Evolutionary conservation across 768 basidiomycete genomes (phyloP), one percentile per base, ranked within the genome.

Genomic region (Imleria badia): DNA sequence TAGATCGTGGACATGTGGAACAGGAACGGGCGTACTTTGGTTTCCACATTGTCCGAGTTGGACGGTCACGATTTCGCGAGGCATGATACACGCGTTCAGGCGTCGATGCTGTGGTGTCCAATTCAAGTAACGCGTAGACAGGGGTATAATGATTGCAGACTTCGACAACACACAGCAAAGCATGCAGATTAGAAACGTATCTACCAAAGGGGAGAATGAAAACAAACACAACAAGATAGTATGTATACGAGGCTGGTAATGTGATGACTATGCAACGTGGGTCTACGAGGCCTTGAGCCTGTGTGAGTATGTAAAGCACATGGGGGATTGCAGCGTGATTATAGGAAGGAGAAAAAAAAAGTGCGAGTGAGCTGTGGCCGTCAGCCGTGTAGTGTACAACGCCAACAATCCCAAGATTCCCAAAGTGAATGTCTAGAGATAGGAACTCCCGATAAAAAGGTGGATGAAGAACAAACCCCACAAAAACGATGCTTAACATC

Each of bases 31-130:
- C 86, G 68, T 67, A 91, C 92, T 89, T 77, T 93, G 91, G 71
- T 94, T 94, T 60, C 92, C 92, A 52, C 91, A 93, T 81, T 96
- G 93, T 61, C 94, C 94, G 12, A 93, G 83, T 67, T 92, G 87
- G 31, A 89, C 78, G 5, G 87, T 91, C 22, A 92, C 87, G 59
- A 91, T 88, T 74, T 91, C 89, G 62, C 89, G 85, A 67, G 89
- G 89, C 89, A 89, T 90, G 50, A 34, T 60, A 47, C 43, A 51
- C 52, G 57, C 53, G 64, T 53, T 61, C 45, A 55, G 55, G 57
- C 31, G 45, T 22, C 23, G 26, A 17, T 48, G 47, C 29, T 33
- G 52, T 58, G 39, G 55, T 33, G 52, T 51, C 40, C 44, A 40
- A 42, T 48, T 38, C 29, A 48, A 59, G 14, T 13, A 15, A 45